Evolutionary conservation across 2,329 filamentous ascomycete genomes (phyloP).

Genomic region (Alternaria metachromatica): DNA sequence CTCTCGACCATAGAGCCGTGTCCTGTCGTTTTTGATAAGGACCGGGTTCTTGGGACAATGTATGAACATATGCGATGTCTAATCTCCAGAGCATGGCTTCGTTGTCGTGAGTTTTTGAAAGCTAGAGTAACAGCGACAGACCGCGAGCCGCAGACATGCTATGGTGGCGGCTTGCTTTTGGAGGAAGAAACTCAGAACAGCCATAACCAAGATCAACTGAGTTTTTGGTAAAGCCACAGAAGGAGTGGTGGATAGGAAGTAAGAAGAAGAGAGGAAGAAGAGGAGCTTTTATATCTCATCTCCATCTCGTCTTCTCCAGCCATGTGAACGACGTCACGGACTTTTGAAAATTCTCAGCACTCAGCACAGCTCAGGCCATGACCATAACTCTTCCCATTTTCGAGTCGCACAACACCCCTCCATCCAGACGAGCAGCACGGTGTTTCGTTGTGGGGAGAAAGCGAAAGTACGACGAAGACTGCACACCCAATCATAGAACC

Average conservation of each 20-base stretch:
- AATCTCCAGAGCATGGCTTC: not conserved
- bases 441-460: not conserved
- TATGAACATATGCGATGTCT: too few relatives aligned
- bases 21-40: too few relatives aligned
- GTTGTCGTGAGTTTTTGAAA: not conserved
- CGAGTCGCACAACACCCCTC: not conserved
- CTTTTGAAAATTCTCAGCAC: not conserved
- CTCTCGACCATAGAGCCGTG: not conserved
- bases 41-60: too few relatives aligned
- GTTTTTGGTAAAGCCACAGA: not conserved
- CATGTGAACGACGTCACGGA: fast-evolving
- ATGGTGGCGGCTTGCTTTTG: too few relatives aligned
- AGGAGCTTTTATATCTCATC: not conserved
- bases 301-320: not conserved
- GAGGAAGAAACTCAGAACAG: not conserved
- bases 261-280: not conserved
- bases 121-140: not conserved
- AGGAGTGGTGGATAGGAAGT: not conserved
- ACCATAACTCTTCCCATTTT: too few relatives aligned
- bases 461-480: not conserved
- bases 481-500: not conserved
- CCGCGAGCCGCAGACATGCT: not conserved
- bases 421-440: too few relatives aligned
- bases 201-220: too few relatives aligned
- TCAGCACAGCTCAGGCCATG: not conserved